Evolutionary conservation across 179 eudicot species (phyloP).

Genomic region (Silene vulgaris): DNA sequence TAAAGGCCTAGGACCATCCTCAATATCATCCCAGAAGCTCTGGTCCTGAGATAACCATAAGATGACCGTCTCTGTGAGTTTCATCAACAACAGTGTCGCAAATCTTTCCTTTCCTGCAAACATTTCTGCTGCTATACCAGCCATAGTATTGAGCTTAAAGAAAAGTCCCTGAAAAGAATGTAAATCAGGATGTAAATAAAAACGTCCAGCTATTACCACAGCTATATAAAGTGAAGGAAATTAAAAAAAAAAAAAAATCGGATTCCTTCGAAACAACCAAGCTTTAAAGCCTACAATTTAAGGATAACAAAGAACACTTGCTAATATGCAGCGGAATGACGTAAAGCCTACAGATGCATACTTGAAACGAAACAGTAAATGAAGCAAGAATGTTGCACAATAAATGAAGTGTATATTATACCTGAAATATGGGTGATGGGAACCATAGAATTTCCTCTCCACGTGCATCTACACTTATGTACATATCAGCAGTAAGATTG

Average conservation of each 20-base stretch:
- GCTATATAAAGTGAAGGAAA: neutral
- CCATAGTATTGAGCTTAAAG: slow-evolving; percentile 74
- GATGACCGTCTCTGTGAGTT: slow-evolving; percentile 86
- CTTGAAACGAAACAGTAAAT: neutral
- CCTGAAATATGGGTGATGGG: slow-evolving; percentile 91
- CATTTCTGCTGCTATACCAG: slow-evolving; percentile 79
- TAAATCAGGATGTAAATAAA: slow-evolving; percentile 8
- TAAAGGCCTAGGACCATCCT: slow-evolving; percentile 77
- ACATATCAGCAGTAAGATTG: slow-evolving; percentile 76
- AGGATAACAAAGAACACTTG: neutral
- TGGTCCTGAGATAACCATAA: slow-evolving; percentile 89
- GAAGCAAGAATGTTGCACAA: neutral
- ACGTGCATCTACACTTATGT: slow-evolving; percentile 72
- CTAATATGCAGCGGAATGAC: neutral
- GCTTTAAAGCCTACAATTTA: neutral
- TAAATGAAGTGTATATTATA: slow-evolving; percentile 22
- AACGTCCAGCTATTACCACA: neutral
- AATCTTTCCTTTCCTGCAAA: slow-evolving; percentile 93
- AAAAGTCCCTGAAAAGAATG: slow-evolving; percentile 63
- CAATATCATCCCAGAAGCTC: slow-evolving; percentile 93
- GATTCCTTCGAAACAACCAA: too few species aligned
- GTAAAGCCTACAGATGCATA: neutral
- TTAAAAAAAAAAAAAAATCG: neutral
- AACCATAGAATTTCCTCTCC: slow-evolving; percentile 72
- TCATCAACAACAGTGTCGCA: slow-evolving; percentile 79